These are phyloP conservation scores for Venturia carpophila DNA, from an alignment of 2,329 filamentous ascomycete genomes.

Conservation along the genomic window DNA sequence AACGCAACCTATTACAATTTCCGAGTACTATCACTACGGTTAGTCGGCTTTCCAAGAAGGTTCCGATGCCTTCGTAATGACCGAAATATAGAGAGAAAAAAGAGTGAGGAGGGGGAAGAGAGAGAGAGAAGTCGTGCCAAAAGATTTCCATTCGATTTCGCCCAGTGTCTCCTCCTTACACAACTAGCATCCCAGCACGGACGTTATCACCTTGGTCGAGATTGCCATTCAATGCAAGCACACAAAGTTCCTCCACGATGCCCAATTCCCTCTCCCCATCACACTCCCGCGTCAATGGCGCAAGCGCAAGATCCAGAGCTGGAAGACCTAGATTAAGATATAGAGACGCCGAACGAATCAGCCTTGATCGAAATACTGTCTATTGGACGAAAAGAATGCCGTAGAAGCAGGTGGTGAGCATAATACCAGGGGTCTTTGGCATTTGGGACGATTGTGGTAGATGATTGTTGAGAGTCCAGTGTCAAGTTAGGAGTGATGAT, in stretches of 20 bases:
- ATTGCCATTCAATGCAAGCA: background rate
- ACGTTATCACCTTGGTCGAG: background rate
- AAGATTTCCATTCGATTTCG: background rate
- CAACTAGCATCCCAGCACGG: background rate
- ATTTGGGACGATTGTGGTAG: too few species aligned
- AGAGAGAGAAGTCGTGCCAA: background rate
- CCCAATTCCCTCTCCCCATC: background rate
- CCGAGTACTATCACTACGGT: background rate
- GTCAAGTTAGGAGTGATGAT: too few species aligned
- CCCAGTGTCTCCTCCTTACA: background rate
- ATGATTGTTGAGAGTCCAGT: too few species aligned
- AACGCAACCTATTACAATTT: background rate
- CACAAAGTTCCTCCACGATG: background rate
- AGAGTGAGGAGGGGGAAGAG: background rate
- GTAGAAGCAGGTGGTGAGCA: background rate
- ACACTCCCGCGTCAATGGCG: background rate
- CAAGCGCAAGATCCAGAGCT: background rate
- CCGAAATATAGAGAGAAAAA: background rate
- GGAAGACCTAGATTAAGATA: background rate
- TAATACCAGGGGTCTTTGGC: background rate
- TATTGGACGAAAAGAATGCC: background rate
- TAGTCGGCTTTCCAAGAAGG: background rate
- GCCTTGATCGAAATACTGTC: background rate
- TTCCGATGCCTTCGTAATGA: background rate
- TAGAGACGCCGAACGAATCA: background rate